These are phyloP conservation scores for Climacium dendroides DNA, from an alignment of 225 moss, liverwort and hornwort species.

Conservation along the genomic window DNA sequence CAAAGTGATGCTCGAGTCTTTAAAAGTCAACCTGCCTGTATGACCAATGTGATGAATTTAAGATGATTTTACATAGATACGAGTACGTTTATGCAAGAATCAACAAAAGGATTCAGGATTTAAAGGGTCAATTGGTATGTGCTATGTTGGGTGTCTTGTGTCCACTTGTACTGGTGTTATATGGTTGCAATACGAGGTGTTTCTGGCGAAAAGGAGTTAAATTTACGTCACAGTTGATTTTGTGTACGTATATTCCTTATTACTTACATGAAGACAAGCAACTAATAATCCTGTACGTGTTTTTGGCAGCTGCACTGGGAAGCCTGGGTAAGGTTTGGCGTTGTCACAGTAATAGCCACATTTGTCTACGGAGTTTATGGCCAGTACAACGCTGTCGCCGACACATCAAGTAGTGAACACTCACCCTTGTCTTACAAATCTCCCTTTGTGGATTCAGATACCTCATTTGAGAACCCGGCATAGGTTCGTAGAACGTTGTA, in stretches of 20 bases:
- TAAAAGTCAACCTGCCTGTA: neutral
- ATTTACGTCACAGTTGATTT: neutral
- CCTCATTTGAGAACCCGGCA: conserved; percentile 5
- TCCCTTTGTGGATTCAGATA: conserved; percentile 39
- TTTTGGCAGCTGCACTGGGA: conserved; percentile 75
- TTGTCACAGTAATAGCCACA: conserved; percentile 49
- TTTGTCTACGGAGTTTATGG: conserved; percentile 73
- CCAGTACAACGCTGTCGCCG: conserved; percentile 43
- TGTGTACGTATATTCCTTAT: neutral
- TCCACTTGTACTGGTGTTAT: neutral
- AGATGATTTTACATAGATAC: neutral
- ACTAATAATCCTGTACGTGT: neutral
- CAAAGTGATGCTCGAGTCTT: neutral
- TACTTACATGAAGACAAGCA: neutral
- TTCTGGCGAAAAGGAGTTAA: neutral
- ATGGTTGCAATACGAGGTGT: neutral
- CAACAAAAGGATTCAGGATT: neutral
- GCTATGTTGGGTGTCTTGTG: neutral
- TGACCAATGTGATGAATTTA: neutral
- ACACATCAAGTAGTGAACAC: conserved; percentile 36
- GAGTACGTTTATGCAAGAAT: neutral
- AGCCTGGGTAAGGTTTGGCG: conserved; percentile 93
- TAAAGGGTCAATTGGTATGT: neutral
- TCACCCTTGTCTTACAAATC: conserved; percentile 48
- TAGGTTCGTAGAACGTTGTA: neutral